Evolutionary conservation across 2,329 filamentous ascomycete species (phyloP), one percentile per base, ranked within the genome.

Genomic region (Rhynchosporium graminicola): DNA sequence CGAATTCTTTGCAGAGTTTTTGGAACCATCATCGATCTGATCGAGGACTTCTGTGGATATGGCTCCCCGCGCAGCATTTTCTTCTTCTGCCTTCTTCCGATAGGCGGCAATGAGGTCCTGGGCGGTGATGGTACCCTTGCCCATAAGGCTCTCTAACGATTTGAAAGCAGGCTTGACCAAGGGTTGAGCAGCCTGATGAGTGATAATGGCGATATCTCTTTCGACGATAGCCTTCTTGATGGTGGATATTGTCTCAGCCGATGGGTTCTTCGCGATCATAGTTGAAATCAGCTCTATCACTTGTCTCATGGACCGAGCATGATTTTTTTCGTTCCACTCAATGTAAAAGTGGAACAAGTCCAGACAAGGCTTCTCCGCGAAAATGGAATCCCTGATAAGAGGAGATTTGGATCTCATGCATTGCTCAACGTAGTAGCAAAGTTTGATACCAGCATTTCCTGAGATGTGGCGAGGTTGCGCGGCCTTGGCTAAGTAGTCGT

Each of bases 121-220:
- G 8, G 66, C 69, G 69, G 76, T 77, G 31, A 89, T 75, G 12
- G 87, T 78, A 2, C 79, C 77, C 72, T 89, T 91, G 54, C 80
- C 77, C 3, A 92, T 72, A 61, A 92, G 83, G 69, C 87, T 82
- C 54, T 89, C 86, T 43, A 91, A 76, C 15, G 83, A 83, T 70
- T 87, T 87, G 64, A 92, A 82, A 6, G 87, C 84, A 42, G 88
- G 88, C 72, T 91, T 91, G 46, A 87, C 85, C 57, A 87, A 79
- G 9, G 86, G 82, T 66, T 84, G 86, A 15, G 85, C 80, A 40
- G 85, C 85, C 63, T 83, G 80, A 61, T 84, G 81, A 28, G 82
- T 80, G 47, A 90, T 80, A 13, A 88, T 84, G 1, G 83, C 81
- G 15, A 89, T 70, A 6, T 87, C 79, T 4, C 77, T 81, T 31